Percentiles rank a stretch among this genome's conserved stretches.
Evolutionary conservation across 2,329 filamentous ascomycete species (phyloP).

Genomic region (Clonostachys byssicola): DNA sequence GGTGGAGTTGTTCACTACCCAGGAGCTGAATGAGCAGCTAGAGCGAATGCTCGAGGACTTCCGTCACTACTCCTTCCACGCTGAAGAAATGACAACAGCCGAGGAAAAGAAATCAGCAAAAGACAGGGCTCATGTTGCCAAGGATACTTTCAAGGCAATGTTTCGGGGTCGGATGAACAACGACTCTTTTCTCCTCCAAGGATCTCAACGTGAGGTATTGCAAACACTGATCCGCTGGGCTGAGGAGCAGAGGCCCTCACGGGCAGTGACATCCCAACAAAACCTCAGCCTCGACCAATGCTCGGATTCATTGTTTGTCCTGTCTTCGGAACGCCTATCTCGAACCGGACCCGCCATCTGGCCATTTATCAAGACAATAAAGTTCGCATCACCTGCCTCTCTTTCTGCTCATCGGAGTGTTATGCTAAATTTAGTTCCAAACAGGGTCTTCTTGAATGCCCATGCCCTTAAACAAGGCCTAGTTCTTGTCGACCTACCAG

Average conservation of each 20-base stretch:
- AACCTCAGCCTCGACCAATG: conserved; percentile 17
- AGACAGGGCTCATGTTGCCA: conserved; percentile 23
- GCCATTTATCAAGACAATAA: conserved; percentile 39
- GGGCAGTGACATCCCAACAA: not conserved
- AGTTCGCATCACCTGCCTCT: conserved; percentile 15
- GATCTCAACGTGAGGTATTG: conserved; percentile 6
- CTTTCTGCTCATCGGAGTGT: not conserved
- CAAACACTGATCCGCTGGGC: conserved; percentile 14
- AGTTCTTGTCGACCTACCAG: conserved; percentile 42
- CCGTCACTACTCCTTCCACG: conserved; percentile 20
- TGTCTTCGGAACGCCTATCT: conserved; percentile 27
- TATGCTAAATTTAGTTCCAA: too few relatives aligned
- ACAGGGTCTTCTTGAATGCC: conserved; percentile 36
- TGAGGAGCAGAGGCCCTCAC: conserved; percentile 2
- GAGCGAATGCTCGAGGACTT: conserved; percentile 27
- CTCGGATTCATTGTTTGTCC: conserved; percentile 20
- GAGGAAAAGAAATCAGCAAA: conserved; percentile 15
- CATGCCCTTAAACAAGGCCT: conserved; percentile 42
- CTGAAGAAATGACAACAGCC: conserved; percentile 11
- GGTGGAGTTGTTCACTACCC: conserved; percentile 22
- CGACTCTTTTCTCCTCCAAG: conserved; percentile 10
- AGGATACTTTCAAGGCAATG: conserved; percentile 29
- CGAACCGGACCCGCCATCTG: conserved; percentile 20
- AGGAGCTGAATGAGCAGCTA: conserved; percentile 25
- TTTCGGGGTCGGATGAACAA: conserved; percentile 17